Conservation (phyloP, 202 grass and related monocot species). For the Digitaria exilis region DNA sequence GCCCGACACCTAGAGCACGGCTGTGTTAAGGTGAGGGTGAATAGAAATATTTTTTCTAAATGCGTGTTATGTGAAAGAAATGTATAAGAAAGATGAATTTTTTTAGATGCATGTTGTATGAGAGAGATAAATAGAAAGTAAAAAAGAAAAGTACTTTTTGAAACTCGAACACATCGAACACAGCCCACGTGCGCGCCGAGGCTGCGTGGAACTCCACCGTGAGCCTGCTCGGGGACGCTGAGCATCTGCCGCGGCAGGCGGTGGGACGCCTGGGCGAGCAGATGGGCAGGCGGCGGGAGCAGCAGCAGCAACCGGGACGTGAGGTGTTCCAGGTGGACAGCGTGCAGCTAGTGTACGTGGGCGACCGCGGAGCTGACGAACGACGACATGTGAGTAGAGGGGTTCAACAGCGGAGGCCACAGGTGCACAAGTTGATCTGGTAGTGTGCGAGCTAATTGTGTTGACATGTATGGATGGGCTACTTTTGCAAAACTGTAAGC, state of each 20-base stretch:
- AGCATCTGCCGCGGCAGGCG: slow-evolving; percentile 48
- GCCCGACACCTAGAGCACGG: slow-evolving; percentile 30
- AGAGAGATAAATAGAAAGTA: too few species aligned
- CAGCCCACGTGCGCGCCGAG: slow-evolving; percentile 37
- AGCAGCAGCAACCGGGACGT: background rate
- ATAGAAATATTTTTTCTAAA: too few species aligned
- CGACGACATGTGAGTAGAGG: slow-evolving; percentile 71
- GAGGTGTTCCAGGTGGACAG: slow-evolving; percentile 49
- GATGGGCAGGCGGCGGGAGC: background rate
- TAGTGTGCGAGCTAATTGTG: too few species aligned
- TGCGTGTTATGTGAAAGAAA: too few species aligned
- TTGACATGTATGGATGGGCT: too few species aligned
- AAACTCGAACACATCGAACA: too few species aligned
- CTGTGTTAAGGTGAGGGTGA: too few species aligned
- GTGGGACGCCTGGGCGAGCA: slow-evolving; percentile 5
- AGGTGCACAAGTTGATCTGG: too few species aligned
- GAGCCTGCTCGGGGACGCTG: slow-evolving; percentile 58
- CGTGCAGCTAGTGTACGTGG: slow-evolving; percentile 74
- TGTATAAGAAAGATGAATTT: too few species aligned
- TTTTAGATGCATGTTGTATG: too few species aligned
- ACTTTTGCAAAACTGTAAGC: too few species aligned
- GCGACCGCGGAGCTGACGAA: slow-evolving; percentile 85
- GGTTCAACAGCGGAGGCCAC: slow-evolving; percentile 45
- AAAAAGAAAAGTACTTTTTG: too few species aligned
- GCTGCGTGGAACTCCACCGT: slow-evolving; percentile 62